phyloP scores from a whole-genome alignment of 2,329 filamentous ascomycete genomes.

The Taxawa tesnikishii region DNA sequence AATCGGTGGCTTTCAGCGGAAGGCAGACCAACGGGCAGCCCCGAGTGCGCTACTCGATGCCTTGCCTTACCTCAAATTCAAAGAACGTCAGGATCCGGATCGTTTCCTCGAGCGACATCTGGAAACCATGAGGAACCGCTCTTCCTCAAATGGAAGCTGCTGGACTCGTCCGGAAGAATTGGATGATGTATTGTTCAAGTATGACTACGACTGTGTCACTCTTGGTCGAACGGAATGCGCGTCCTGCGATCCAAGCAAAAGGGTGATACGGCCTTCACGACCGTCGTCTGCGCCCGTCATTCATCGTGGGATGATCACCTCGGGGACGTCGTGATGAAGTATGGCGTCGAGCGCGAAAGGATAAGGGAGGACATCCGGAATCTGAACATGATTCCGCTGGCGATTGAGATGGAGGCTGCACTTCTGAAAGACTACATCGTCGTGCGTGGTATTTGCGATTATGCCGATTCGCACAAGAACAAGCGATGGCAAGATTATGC shows the following conservation, averaged over 20 bases:
- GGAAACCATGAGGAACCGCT: no score
- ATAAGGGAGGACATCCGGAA: slow-evolving; percentile 2
- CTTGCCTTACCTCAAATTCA: neutral
- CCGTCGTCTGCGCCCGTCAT: neutral
- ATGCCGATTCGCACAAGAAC: slow-evolving; percentile 15
- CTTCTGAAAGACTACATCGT: slow-evolving; percentile 15
- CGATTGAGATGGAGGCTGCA: slow-evolving; percentile 17
- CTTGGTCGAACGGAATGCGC: neutral
- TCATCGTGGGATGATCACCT: slow-evolving; percentile 6
- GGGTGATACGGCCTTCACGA: neutral
- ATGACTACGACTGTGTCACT: neutral
- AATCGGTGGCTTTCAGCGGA: slow-evolving; percentile 1
- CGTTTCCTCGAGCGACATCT: no score
- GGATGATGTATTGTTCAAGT: slow-evolving; percentile 1
- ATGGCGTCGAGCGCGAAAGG: slow-evolving; percentile 2
- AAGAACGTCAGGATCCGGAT: no score
- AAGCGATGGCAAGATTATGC: slow-evolving; percentile 14
- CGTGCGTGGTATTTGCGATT: slow-evolving; percentile 14
- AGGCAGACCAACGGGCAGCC: neutral
- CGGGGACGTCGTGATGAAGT: slow-evolving; percentile 7
- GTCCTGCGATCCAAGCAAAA: neutral
- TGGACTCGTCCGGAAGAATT: neutral
- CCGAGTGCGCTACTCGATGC: slow-evolving; percentile 2
- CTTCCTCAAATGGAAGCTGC: no score
- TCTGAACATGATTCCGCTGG: slow-evolving; percentile 5